Conservation (phyloP, 345 rosid genomes). For the Tarenaya hassleriana region DNA sequence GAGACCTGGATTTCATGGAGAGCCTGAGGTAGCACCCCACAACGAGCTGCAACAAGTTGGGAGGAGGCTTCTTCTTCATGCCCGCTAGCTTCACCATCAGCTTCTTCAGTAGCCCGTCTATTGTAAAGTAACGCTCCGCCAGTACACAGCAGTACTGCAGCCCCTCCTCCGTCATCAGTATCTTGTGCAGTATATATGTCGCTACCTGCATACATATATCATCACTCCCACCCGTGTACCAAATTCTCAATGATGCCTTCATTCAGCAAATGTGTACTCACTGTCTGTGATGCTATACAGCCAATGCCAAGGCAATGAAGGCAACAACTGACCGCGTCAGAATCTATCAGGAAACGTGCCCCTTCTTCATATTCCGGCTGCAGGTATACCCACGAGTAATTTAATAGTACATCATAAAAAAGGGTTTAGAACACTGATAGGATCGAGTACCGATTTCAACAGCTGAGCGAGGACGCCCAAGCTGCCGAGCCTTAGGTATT, state of each 20-base stretch:
- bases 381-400: too few species aligned
- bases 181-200: slow-evolving; percentile 34
- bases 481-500: slow-evolving; percentile 42
- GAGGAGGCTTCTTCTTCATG: slow-evolving; percentile 10
- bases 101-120: slow-evolving; percentile 24
- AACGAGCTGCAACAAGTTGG: slow-evolving; percentile 20
- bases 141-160: slow-evolving; percentile 35
- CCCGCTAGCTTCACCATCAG: slow-evolving; percentile 22
- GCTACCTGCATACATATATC: too few species aligned
- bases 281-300: slow-evolving; percentile 31
- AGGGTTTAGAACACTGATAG: not conserved
- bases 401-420: not conserved
- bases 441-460: slow-evolving; percentile 32
- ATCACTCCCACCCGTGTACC: too few species aligned
- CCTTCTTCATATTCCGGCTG: slow-evolving; percentile 33
- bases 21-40: slow-evolving; percentile 41
- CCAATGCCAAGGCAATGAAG: slow-evolving; percentile 37
- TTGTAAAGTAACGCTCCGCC: slow-evolving; percentile 29
- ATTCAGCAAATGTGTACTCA: slow-evolving; percentile 31
- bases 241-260: too few species aligned
- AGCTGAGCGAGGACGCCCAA: slow-evolving; percentile 53
- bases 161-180: slow-evolving; percentile 33
- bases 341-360: slow-evolving; percentile 29
- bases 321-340: slow-evolving; percentile 31
- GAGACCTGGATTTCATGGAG: slow-evolving; percentile 46